phyloP scores from a whole-genome alignment of 768 basidiomycete species.

The Thelephora ganbajun region DNA sequence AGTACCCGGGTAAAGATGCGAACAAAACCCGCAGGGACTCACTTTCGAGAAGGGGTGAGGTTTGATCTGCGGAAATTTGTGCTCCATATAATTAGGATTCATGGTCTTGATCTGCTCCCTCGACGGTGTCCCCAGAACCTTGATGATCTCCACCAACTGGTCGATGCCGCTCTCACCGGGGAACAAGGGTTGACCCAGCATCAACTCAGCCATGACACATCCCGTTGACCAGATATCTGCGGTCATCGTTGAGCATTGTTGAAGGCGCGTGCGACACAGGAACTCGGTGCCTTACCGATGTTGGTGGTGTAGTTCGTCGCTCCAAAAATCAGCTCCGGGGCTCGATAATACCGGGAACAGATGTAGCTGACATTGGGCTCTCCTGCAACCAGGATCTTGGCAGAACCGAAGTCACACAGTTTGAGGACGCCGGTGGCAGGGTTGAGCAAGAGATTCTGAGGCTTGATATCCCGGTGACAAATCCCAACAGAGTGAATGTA shows the following conservation, averaged over 20 bases:
- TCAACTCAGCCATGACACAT: constrained; percentile 99
- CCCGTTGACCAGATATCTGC: constrained; percentile 99
- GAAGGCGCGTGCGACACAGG: neutral
- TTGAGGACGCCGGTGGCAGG: constrained; percentile 94
- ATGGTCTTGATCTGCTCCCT: constrained; percentile 99
- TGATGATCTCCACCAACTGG: constrained; percentile 99
- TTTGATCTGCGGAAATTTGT: constrained; percentile 99
- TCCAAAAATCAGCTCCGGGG: constrained; percentile 98
- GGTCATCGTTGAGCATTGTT: neutral
- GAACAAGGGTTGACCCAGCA: constrained; percentile 98
- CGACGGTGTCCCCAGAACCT: constrained; percentile 95
- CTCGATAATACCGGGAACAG: constrained; percentile 98
- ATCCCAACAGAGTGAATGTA: constrained; percentile 99
- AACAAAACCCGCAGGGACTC: neutral
- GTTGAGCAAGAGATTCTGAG: constrained; percentile 95
- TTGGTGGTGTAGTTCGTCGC: constrained; percentile 99
- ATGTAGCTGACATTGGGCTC: constrained; percentile 99
- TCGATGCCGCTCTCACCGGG: constrained; percentile 98
- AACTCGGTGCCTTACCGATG: constrained; percentile 53
- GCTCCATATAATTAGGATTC: constrained; percentile 99
- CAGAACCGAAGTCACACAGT: constrained; percentile 97
- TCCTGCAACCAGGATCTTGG: constrained; percentile 94
- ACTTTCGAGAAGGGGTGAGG: constrained; percentile 99
- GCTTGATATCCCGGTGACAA: constrained; percentile 99
- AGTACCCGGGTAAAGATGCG: constrained; percentile 8